Evolutionary conservation across 75 land plant genomes (phyloP), one percentile per base, ranked within the genome.

Genomic region (Cunninghamia lanceolata): DNA sequence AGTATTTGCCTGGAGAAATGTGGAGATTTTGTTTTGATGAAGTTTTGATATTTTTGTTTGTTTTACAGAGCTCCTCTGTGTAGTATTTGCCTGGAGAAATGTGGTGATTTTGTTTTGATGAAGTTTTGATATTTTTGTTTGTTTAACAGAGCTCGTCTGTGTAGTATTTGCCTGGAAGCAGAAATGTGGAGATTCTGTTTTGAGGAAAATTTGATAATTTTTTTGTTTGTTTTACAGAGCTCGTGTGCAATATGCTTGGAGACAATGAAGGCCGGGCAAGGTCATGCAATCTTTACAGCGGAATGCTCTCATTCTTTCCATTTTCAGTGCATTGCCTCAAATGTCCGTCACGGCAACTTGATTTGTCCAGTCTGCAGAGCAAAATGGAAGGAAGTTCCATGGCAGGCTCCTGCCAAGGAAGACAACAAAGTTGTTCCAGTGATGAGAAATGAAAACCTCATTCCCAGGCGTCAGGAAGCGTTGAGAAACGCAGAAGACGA

Each of bases 251-350:
- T 96, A 79, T 96, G 98, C 86, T 88, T 96, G 80, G 96, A 95
- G 45, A 84, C 89, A 7, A 86, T 96, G 90, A 89, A 82, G 54
- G 82, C 87, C 3, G 92, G 91, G 6, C 47, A 82, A 17, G 94
- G 91, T 43, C 92, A 90, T 34, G 93, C 93, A 14, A 92, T 96
- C 42, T 96, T 96, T 90, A 96, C 95, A 52, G 96, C 98, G 0
- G 94, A 96, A 52, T 96, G 98, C 89, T 90, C 92, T 14, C 98
- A 96, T 79, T 68, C 98, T 73, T 96, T 96, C 91, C 98, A 96
- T 84, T 93, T 95, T 80, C 53, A 82, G 42, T 97, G 99, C 90
- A 90, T 97, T 42, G 91, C 95, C n/a, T 85, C 93, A 19, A 93
- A 92, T 36, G 90, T 94, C 53, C 83, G 84, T 42, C 90, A 90